A percentile compares a stretch with the other conserved stretches of the same genome.
Evolutionary conservation across 352 stramenopile genomes (phyloP).

Genomic region (Phytopythium sindhum): DNA sequence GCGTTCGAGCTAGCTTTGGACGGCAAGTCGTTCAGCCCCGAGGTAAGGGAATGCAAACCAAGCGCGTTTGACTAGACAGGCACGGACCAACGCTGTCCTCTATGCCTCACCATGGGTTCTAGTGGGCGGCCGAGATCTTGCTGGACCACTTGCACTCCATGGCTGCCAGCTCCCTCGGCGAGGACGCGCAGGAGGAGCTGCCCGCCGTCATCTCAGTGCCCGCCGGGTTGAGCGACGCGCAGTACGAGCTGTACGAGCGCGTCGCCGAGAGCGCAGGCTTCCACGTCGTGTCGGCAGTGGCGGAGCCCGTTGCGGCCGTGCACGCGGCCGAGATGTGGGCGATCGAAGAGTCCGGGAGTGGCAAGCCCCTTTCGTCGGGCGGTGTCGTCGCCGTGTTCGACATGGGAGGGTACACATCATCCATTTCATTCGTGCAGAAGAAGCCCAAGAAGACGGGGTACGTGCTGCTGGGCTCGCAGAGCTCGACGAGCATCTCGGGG

Average conservation of each 20-base stretch:
- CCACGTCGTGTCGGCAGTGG: constrained; percentile 47
- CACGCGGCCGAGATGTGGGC: constrained; percentile 44
- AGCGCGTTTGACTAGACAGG: too few species aligned
- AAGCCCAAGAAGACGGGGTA: constrained; percentile 21
- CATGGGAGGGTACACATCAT: constrained; percentile 61
- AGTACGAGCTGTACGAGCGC: constrained; percentile 40
- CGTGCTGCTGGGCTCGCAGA: constrained; percentile 29
- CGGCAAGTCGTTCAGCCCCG: constrained; percentile 51
- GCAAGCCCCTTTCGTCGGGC: constrained; percentile 17
- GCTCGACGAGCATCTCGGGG: constrained; percentile 39
- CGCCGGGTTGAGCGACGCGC: constrained; percentile 23
- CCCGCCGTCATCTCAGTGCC: constrained; percentile 51
- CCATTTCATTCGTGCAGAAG: constrained; percentile 47
- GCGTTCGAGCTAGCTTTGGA: constrained; percentile 39
- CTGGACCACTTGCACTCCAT: constrained; percentile 48
- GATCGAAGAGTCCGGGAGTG: constrained; percentile 21
- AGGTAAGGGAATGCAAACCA: constrained; percentile 21
- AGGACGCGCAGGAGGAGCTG: constrained; percentile 38
- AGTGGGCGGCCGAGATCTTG: constrained; percentile 64
- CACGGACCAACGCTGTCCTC: background rate
- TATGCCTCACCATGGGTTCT: background rate
- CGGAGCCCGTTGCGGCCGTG: constrained; percentile 62
- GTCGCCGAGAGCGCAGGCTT: constrained; percentile 53
- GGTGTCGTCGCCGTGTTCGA: constrained; percentile 60
- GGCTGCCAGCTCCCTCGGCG: constrained; percentile 39